phyloP scores from a whole-genome alignment of 352 stramenopile species.

The Globisporangium emineosum region DNA sequence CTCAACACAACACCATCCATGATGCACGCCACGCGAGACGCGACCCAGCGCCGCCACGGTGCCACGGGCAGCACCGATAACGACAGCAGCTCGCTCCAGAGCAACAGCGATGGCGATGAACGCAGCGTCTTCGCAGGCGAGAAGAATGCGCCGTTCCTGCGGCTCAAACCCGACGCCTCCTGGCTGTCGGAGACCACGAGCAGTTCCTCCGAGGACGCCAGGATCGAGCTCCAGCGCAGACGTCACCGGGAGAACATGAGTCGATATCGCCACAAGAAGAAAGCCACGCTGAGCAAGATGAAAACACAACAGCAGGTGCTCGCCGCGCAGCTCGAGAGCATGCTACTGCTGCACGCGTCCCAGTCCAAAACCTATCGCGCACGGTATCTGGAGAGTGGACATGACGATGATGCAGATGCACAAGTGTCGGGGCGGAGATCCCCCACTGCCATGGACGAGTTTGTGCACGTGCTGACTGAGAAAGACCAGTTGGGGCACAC shows the following conservation, averaged over 20 bases:
- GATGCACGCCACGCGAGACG: background rate
- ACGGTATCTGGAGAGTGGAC: background rate
- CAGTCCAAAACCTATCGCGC: slow-evolving; percentile 2
- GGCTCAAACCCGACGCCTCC: background rate
- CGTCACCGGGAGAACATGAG: slow-evolving; percentile 47
- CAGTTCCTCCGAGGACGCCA: background rate
- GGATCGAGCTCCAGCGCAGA: slow-evolving; percentile 17
- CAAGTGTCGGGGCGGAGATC: background rate
- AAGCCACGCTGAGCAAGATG: slow-evolving; percentile 34
- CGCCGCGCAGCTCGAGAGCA: slow-evolving; percentile 23
- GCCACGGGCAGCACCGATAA: background rate
- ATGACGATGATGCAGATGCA: background rate
- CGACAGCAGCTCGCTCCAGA: background rate
- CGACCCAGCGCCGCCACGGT: background rate
- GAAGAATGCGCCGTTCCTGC: too few species aligned
- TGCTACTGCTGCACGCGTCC: slow-evolving; percentile 1
- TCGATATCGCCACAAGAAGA: slow-evolving; percentile 44
- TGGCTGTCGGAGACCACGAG: background rate
- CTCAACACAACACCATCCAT: too few species aligned
- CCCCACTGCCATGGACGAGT: slow-evolving; percentile 1
- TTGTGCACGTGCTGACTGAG: slow-evolving; percentile 3
- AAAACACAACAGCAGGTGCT: slow-evolving; percentile 26
- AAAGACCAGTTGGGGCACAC: background rate
- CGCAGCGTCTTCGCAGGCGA: background rate
- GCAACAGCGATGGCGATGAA: background rate